phyloP scores from a whole-genome alignment of 2,329 filamentous ascomycete genomes.

The Plectosphaerella cucumerina region DNA sequence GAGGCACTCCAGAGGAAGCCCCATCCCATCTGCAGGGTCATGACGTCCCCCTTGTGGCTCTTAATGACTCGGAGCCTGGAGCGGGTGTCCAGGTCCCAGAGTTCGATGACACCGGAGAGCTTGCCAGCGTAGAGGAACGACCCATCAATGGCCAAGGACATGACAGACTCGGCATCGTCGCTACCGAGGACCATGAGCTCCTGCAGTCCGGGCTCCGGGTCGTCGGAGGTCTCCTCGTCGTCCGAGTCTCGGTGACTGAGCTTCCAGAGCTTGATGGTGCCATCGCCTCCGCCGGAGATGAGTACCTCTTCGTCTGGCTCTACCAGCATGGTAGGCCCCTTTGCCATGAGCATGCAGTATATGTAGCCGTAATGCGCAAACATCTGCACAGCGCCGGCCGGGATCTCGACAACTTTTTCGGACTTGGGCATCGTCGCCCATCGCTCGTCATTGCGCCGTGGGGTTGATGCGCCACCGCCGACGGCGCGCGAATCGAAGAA shows the following conservation, averaged over 20 bases:
- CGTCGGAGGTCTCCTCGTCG: slow-evolving; percentile 39
- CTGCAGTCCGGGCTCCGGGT: slow-evolving; percentile 57
- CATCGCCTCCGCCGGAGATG: slow-evolving; percentile 89
- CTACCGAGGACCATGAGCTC: slow-evolving; percentile 64
- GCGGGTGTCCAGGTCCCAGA: slow-evolving; percentile 94
- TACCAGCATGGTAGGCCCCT: slow-evolving; percentile 61
- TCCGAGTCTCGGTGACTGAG: slow-evolving; percentile 34
- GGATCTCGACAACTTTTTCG: slow-evolving; percentile 68
- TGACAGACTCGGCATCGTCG: slow-evolving; percentile 59
- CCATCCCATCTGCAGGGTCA: slow-evolving; percentile 80
- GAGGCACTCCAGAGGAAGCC: slow-evolving; percentile 83
- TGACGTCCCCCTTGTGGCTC: slow-evolving; percentile 75
- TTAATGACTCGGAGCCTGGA: slow-evolving; percentile 87
- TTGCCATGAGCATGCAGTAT: slow-evolving; percentile 89
- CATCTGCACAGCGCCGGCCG: slow-evolving; percentile 72
- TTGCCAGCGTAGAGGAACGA: slow-evolving; percentile 92
- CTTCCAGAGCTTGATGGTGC: slow-evolving; percentile 90
- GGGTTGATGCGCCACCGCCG: slow-evolving; percentile 69
- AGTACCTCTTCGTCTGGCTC: slow-evolving; percentile 74
- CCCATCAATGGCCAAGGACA: slow-evolving; percentile 82
- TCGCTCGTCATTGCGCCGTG: slow-evolving; percentile 60
- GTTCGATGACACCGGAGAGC: slow-evolving; percentile 80
- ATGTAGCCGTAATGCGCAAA: slow-evolving; percentile 96
- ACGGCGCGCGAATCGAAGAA: slow-evolving; percentile 93
- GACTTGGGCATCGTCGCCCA: slow-evolving; percentile 51